Percentiles rank a stretch among this genome's conserved stretches.
These are phyloP conservation scores for Coelastrella sp. DNA, from an alignment of 139 green algal genomes.

Conservation along the genomic window DNA sequence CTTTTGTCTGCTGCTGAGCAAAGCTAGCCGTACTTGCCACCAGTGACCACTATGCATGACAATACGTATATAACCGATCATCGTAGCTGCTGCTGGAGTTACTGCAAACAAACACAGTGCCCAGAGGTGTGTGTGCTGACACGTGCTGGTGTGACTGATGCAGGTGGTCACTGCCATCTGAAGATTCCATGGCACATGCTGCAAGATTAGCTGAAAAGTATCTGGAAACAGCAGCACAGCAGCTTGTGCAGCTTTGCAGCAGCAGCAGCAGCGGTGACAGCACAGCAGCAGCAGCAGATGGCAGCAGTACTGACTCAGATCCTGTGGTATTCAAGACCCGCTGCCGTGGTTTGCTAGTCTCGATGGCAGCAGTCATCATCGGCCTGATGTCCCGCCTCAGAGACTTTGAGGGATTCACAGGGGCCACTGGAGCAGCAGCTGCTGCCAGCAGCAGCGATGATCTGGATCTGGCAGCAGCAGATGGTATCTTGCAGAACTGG, in stretches of 20 bases:
- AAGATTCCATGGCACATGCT: slow-evolving; percentile 25
- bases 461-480: background rate
- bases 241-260: slow-evolving; percentile 47
- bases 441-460: background rate
- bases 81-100: too few species aligned
- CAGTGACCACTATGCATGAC: too few species aligned
- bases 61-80: too few species aligned
- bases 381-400: slow-evolving; percentile 46
- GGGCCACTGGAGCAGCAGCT: background rate
- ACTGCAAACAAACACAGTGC: too few species aligned
- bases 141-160: background rate
- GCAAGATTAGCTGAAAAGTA: slow-evolving; percentile 42
- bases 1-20: too few species aligned
- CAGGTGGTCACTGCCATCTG: slow-evolving; percentile 13
- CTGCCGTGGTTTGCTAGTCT: slow-evolving; percentile 22
- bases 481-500: background rate
- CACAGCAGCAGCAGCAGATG: slow-evolving; percentile 12
- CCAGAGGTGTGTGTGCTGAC: too few species aligned
- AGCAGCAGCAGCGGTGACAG: background rate
- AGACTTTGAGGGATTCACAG: slow-evolving; percentile 53
- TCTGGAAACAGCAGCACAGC: slow-evolving; percentile 28
- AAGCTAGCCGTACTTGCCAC: too few species aligned
- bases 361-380: slow-evolving; percentile 29
- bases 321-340: slow-evolving; percentile 1
- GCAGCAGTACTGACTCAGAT: background rate